Conservation (phyloP, 495 filamentous ascomycete genomes). For the Trichoderma virens region DNA sequence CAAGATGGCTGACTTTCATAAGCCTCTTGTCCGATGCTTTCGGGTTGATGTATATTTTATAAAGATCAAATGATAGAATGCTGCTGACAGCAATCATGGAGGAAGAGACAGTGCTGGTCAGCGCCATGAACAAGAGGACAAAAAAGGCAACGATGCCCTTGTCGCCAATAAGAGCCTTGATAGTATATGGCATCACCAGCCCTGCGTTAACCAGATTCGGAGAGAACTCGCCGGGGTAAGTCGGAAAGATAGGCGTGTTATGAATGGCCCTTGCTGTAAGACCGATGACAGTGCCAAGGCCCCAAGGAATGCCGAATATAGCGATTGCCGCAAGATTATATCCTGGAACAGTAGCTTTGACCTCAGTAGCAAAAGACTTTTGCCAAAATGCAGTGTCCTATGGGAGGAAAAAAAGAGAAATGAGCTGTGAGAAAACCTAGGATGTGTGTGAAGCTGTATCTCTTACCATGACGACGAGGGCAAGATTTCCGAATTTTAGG, state of each 20-base stretch:
- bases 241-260: slow-evolving; percentile 56
- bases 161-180: slow-evolving; percentile 69
- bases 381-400: slow-evolving; percentile 48
- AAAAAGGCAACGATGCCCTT: slow-evolving; percentile 72
- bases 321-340: slow-evolving; percentile 54
- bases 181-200: slow-evolving; percentile 69
- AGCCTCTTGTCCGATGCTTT: slow-evolving; percentile 56
- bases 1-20: slow-evolving; percentile 66
- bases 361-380: slow-evolving; percentile 40
- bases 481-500: slow-evolving; percentile 41
- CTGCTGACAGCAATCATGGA: slow-evolving; percentile 77
- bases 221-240: slow-evolving; percentile 53
- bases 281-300: slow-evolving; percentile 74
- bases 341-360: slow-evolving; percentile 62
- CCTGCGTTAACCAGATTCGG: slow-evolving; percentile 65
- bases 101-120: slow-evolving; percentile 72
- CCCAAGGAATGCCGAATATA: slow-evolving; percentile 75
- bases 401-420: background rate
- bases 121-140: slow-evolving; percentile 81
- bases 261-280: slow-evolving; percentile 70
- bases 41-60: slow-evolving; percentile 49
- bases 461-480: slow-evolving; percentile 43
- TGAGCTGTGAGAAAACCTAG: background rate
- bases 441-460: background rate
- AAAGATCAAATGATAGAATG: slow-evolving; percentile 81